Conservation (phyloP, 495 filamentous ascomycete species). For the Oleoguttula mirabilis region DNA sequence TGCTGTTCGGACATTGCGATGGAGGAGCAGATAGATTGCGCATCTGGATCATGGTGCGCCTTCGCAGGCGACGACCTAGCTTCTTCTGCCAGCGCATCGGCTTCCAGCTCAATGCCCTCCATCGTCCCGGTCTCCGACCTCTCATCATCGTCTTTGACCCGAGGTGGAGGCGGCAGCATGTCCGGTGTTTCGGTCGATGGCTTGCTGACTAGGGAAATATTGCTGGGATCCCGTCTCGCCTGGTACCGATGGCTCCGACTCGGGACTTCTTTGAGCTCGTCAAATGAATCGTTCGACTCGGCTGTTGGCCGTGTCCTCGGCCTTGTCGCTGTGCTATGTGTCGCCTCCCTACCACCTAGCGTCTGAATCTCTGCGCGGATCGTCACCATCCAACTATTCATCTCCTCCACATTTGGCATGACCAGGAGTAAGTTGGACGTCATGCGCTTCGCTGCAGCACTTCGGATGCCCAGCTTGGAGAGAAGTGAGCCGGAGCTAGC, state of each 20-base stretch:
- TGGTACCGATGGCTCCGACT: slow-evolving; percentile 18
- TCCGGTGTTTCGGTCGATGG: background rate
- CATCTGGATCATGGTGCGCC: slow-evolving; percentile 1
- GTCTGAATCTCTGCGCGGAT: slow-evolving; percentile 35
- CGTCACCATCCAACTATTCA: slow-evolving; percentile 67
- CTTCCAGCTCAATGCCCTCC: slow-evolving; percentile 16
- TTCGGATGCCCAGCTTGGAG: slow-evolving; percentile 56
- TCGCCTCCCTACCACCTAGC: slow-evolving; percentile 27
- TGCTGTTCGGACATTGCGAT: slow-evolving; percentile 20
- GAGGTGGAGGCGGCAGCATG: background rate
- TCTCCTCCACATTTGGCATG: slow-evolving; percentile 65
- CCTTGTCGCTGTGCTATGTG: slow-evolving; percentile 21
- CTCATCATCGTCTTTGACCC: slow-evolving; percentile 2
- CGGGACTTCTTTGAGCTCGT: background rate
- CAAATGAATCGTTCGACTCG: background rate
- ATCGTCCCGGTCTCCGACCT: slow-evolving; percentile 11
- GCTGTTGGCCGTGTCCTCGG: background rate
- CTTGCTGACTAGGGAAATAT: slow-evolving; percentile 2
- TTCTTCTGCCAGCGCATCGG: slow-evolving; percentile 6
- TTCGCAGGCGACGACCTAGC: background rate
- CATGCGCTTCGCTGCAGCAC: slow-evolving; percentile 42
- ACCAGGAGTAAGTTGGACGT: slow-evolving; percentile 66
- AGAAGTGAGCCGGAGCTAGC: slow-evolving; percentile 50
- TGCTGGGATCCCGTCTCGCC: slow-evolving; percentile 9
- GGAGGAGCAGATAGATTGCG: slow-evolving; percentile 18